These are phyloP conservation scores for Gardenia jasminoides DNA, from an alignment of 257 asterid genomes.

Conservation along the genomic window DNA sequence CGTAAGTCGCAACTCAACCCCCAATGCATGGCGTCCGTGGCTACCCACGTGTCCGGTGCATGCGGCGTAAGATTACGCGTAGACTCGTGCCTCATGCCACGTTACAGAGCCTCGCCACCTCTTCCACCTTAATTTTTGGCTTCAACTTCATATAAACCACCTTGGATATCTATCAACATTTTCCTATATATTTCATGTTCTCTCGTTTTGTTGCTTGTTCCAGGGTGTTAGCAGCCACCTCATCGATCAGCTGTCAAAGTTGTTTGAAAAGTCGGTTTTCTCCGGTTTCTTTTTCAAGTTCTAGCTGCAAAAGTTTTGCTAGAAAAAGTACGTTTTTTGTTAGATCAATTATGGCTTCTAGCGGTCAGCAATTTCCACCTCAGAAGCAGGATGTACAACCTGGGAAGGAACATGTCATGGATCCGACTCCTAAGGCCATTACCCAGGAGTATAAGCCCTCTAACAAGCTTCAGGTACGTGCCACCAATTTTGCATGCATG, in stretches of 20 bases:
- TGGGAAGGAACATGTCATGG: conserved; percentile 77
- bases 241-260: background rate
- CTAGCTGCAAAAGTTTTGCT: background rate
- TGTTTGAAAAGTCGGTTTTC: background rate
- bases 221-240: conserved; percentile 3
- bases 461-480: conserved; percentile 52
- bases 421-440: conserved; percentile 50
- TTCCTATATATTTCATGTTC: background rate
- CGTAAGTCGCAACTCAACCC: no score
- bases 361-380: conserved; percentile 51
- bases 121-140: background rate
- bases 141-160: background rate
- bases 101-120: conserved; percentile 11
- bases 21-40: conserved; percentile 22
- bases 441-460: conserved; percentile 50
- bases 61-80: conserved; percentile 24
- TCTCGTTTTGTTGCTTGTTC: conserved; percentile 17
- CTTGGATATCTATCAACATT: background rate
- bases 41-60: conserved; percentile 32
- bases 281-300: background rate
- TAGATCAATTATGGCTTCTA: conserved; percentile 51
- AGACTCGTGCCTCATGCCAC: conserved; percentile 15
- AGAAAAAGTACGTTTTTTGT: background rate
- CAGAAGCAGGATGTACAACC: conserved; percentile 74
- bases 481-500: background rate